Conservation (phyloP, 306 rosid genomes). For the Begonia masoniana region DNA sequence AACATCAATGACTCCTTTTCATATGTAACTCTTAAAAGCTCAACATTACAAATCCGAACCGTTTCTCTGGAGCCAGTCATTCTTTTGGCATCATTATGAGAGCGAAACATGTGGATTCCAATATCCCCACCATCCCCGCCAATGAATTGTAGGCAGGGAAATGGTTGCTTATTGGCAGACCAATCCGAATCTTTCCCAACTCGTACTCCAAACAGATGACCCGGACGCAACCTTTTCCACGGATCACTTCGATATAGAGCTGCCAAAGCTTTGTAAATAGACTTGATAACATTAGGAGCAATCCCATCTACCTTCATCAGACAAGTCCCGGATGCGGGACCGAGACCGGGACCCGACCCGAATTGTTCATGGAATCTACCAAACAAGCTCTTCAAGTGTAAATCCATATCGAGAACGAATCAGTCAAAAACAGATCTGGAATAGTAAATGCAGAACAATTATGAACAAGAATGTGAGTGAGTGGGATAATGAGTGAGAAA, state of each 20-base stretch:
- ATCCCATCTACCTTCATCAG: constrained; percentile 52
- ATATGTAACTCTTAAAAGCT: constrained; percentile 52
- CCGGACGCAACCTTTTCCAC: constrained; percentile 52
- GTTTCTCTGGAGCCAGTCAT: constrained; percentile 67
- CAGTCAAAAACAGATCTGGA: too few relatives aligned
- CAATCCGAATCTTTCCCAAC: constrained; percentile 61
- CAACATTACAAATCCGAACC: constrained; percentile 32
- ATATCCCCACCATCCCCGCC: constrained; percentile 72
- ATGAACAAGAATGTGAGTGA: too few relatives aligned
- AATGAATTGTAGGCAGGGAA: constrained; percentile 45
- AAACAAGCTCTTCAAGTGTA: constrained; percentile 58
- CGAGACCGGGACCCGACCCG: constrained; percentile 59
- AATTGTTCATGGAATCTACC: constrained; percentile 60
- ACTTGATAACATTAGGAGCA: constrained; percentile 41
- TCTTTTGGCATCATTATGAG: constrained; percentile 47
- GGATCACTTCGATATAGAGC: constrained; percentile 47
- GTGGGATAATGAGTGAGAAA: too few relatives aligned
- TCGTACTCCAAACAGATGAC: constrained; percentile 39
- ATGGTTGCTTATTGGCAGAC: constrained; percentile 50
- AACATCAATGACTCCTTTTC: constrained; percentile 47
- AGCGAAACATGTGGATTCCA: constrained; percentile 45
- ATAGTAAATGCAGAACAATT: too few relatives aligned
- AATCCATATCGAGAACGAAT: constrained; percentile 25
- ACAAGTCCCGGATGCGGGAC: constrained; percentile 68
- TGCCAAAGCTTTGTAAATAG: constrained; percentile 47